Conservation (phyloP, 73 alveolate species). For the Uronychia binucleata region DNA sequence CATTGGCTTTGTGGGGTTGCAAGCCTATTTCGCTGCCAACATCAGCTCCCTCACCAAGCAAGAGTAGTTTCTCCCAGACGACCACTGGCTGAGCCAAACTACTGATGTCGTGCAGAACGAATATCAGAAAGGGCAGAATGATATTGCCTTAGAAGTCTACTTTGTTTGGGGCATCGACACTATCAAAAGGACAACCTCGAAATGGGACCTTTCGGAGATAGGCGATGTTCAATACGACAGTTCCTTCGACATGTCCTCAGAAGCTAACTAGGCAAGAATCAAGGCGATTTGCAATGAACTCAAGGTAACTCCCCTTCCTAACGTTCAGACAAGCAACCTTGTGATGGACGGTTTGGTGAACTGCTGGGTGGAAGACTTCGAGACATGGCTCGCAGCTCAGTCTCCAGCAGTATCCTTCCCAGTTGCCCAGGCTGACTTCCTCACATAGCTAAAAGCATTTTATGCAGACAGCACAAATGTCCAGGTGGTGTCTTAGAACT, state of each 20-base stretch:
- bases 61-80: conserved; percentile 5
- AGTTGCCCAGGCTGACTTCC: conserved; percentile 3
- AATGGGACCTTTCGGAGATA: background rate
- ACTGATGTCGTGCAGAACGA: background rate
- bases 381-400: background rate
- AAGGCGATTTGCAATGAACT: conserved; percentile 6
- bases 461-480: background rate
- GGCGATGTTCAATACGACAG: conserved; percentile 6
- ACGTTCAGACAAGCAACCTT: background rate
- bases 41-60: background rate
- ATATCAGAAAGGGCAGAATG: conserved; percentile 2
- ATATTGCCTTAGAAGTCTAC: background rate
- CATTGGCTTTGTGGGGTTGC: background rate
- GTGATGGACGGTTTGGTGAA: background rate
- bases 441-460: background rate
- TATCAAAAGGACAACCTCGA: background rate
- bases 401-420: no score
- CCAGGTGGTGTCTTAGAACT: no score
- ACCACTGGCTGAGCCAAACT: conserved; percentile 5
- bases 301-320: conserved; percentile 1
- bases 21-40: background rate
- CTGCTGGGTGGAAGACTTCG: conserved; percentile 14
- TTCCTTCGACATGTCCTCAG: conserved; percentile 14
- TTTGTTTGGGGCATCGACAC: conserved; percentile 17
- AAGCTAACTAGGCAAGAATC: background rate